Evolutionary conservation across 2,329 filamentous ascomycete genomes (phyloP).

Genomic region (Ceratocystis variospora): DNA sequence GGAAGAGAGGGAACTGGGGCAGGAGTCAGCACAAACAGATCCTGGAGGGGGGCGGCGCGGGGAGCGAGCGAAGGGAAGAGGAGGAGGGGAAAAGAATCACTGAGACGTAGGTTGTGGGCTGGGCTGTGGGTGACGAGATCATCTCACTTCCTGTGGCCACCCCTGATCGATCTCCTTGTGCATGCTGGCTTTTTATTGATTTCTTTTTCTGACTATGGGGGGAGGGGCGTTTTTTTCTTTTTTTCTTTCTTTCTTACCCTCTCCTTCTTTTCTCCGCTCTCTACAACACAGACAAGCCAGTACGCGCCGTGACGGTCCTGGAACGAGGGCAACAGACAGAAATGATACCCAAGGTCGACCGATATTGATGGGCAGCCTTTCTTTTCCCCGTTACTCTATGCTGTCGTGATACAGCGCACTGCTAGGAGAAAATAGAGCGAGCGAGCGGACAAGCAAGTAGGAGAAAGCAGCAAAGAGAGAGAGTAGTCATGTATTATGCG

Average conservation of each 20-base stretch:
- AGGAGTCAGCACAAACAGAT: background rate
- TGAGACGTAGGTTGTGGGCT: background rate
- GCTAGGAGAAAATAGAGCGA: too few species aligned
- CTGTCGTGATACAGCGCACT: background rate
- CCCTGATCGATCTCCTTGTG: background rate
- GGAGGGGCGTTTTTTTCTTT: too few species aligned
- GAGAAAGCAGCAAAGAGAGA: too few species aligned
- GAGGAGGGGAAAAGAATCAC: background rate
- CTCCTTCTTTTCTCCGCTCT: background rate
- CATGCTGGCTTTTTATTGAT: background rate
- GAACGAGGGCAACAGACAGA: too few species aligned
- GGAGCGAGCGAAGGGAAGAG: background rate
- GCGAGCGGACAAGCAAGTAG: too few species aligned
- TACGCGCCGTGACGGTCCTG: background rate
- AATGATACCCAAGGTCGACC: too few species aligned
- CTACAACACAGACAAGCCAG: background rate
- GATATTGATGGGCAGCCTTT: too few species aligned
- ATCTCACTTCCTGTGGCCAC: slow-evolving; percentile 5
- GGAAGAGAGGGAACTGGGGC: too few species aligned
- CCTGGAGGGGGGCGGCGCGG: background rate
- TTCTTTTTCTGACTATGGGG: background rate
- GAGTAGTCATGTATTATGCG: background rate
- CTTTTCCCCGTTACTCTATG: background rate
- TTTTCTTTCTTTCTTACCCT: background rate
- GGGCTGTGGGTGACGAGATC: background rate